Evolutionary conservation across 2,329 filamentous ascomycete species (phyloP).

Genomic region (Blastomyces emzantsi): DNA sequence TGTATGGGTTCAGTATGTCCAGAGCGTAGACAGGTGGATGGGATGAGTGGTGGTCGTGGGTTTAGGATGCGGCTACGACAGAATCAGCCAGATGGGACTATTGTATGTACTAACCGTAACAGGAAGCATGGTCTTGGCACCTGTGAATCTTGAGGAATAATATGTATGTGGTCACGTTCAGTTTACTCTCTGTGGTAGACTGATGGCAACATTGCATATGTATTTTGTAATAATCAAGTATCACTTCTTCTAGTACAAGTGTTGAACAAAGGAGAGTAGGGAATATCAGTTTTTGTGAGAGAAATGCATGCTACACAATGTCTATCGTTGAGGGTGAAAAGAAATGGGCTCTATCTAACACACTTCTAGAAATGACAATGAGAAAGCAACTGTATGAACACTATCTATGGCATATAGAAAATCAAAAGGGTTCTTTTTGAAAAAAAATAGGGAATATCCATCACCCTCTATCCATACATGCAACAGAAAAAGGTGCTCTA

Average conservation of each 20-base stretch:
- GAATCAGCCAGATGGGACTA: background rate
- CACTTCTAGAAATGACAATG: background rate
- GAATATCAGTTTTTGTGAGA: background rate
- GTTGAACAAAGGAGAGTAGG: background rate
- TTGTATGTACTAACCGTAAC: background rate
- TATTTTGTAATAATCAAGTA: too few species aligned
- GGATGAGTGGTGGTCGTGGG: background rate
- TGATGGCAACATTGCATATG: too few species aligned
- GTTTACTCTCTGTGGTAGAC: too few species aligned
- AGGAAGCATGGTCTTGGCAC: background rate
- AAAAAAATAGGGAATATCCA: slow-evolving; percentile 12
- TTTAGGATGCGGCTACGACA: background rate
- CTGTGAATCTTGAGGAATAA: too few species aligned
- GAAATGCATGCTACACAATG: background rate
- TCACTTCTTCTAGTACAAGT: background rate
- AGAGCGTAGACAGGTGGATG: background rate
- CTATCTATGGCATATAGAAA: slow-evolving; percentile 10
- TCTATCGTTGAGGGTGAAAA: background rate
- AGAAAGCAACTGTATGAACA: slow-evolving; percentile 5
- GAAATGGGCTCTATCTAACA: background rate
- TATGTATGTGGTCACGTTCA: too few species aligned
- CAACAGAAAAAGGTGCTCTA: slow-evolving; percentile 11
- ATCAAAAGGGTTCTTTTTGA: slow-evolving; percentile 3
- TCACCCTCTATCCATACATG: slow-evolving; percentile 11
- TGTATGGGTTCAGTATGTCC: background rate